Base-by-base conservation (phyloP, 768 basidiomycete genomes). In the Pleurotus cornucopiae region DNA sequence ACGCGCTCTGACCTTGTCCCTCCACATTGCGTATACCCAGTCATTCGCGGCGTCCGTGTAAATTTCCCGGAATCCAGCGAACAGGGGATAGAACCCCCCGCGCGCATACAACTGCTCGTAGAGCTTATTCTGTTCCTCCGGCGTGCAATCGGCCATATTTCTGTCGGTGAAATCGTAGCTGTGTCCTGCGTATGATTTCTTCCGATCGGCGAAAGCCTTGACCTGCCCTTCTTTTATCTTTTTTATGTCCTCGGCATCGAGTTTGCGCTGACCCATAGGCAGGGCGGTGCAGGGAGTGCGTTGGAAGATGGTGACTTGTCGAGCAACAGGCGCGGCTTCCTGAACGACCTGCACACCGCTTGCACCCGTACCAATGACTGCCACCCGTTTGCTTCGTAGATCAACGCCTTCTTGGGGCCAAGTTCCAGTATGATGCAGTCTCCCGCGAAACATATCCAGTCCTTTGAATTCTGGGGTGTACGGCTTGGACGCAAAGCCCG, bases 361-460 rank as follows among this genome's bases (percentile, higher is more conserved):
- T 1, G 62, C 56, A 2, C 62, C 62, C 20, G 61, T 63, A 12
- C 66, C 66, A 26, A 67, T 63, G 11, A 67, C 61, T 2, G 60
- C 66, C 11, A 69, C 49, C 3, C 64, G 62, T 46, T 67, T 67
- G 7, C 61, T 62, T 7, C 54, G 13, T 6, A 64, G 49, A 13
- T 66, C 63, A 1, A 64, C 21, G 21, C 60, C 62, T 0, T 47
- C 58, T 45, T 64, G 56, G 4, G 65, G 66, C 67, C 67, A 67
- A 9, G 44, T 43, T 1, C 60, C 57, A 13, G 62, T 67, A 57
- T 69, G 67, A 40, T 65, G 55, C 30, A 60, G 49, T 11, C 46
- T 51, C 0, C 67, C 67, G 49, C 61, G 52, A 55, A 69, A 69
- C 9, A 57, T 63, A 21, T 56, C 52, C 12, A 68, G 62, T 6